phyloP scores from a whole-genome alignment of 1,284 basidiomycete species.

The Meripilus lineatus region DNA sequence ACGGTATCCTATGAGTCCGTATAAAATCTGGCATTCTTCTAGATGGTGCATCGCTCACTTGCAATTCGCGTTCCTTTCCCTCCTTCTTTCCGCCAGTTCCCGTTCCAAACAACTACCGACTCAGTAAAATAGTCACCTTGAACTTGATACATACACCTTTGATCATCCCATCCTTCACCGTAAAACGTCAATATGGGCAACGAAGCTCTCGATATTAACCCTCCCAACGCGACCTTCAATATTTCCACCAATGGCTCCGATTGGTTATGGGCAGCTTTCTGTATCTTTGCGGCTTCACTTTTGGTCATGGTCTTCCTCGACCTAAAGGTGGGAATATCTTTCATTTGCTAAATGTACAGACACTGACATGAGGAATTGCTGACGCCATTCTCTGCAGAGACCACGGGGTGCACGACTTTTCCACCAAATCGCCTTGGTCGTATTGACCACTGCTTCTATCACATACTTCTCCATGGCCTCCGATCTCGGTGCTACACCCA shows the following conservation, averaged over 20 bases:
- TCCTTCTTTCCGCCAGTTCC: too few relatives aligned
- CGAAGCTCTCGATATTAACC: constrained; percentile 25
- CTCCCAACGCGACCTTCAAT: constrained; percentile 27
- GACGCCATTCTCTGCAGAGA: constrained; percentile 19
- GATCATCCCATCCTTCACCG: too few relatives aligned
- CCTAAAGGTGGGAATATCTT: constrained; percentile 21
- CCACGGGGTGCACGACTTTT: constrained; percentile 39
- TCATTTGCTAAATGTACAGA: background rate
- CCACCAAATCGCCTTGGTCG: constrained; percentile 43
- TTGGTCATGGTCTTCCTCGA: constrained; percentile 30
- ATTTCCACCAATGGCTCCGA: constrained; percentile 35
- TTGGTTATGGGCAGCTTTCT: constrained; percentile 49
- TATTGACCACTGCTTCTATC: constrained; percentile 39
- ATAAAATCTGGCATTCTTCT: too few relatives aligned
- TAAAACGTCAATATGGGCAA: constrained; percentile 19
- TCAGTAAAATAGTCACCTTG: too few relatives aligned
- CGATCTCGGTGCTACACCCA: constrained; percentile 49
- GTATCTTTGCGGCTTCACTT: constrained; percentile 35
- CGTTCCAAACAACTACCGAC: too few relatives aligned
- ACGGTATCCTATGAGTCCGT: too few relatives aligned
- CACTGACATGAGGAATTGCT: background rate
- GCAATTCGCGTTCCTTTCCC: too few relatives aligned
- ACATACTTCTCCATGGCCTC: constrained; percentile 57
- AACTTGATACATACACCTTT: too few relatives aligned
- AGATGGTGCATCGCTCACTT: too few relatives aligned